Evolutionary conservation across 306 rosid genomes (phyloP), one percentile per base, ranked within the genome.

Genomic region (Cicer cuneatum): DNA sequence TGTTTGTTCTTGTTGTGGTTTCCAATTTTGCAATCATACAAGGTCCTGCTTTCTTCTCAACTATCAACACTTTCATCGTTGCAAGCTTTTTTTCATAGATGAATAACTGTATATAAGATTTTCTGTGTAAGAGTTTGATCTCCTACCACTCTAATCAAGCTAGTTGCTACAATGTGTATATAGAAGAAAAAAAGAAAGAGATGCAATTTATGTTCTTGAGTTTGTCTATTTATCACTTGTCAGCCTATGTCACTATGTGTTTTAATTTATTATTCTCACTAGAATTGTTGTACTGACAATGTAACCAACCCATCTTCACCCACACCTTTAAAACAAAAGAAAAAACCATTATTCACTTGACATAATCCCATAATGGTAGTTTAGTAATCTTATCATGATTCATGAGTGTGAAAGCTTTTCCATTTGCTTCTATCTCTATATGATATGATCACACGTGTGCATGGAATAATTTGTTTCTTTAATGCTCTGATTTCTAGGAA

Each of bases 1-100:
- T 14, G 15, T 57, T 15, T 45, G 21, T 43, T 69, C 6, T 18
- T 60, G 29, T 66, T 71, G 9, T 47, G 48, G 47, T 74, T 74
- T 74, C 37, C 37, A 43, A 39, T 80, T 59, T 37, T 68, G 3
- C 39, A 42, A 42, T 63, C 45, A 21, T 52, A 29, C 24, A 2
- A 51, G 49, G 48, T 24, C 37, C 7, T 47, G 14, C 46, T 42
- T 7, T 61, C 37, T 60, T 54, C 7, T 61, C 66, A 62, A 43
- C 53, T 37, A 5, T 15, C 8, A 39, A 61, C 15, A 38, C 9
- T 78, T 49, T 47, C 37, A 5, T 15, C 49, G 29, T 41, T 24
- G 33, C 38, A 53, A 10, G 40, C 46, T 61, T 53, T 15, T 43
- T 29, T 53, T 75, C 11, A 41, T 75, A 10, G 13, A 76, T 33